A percentile compares a stretch with the other conserved stretches of the same genome.
Conservation (phyloP, 2,329 filamentous ascomycete species). For the Colletotrichum sp. region DNA sequence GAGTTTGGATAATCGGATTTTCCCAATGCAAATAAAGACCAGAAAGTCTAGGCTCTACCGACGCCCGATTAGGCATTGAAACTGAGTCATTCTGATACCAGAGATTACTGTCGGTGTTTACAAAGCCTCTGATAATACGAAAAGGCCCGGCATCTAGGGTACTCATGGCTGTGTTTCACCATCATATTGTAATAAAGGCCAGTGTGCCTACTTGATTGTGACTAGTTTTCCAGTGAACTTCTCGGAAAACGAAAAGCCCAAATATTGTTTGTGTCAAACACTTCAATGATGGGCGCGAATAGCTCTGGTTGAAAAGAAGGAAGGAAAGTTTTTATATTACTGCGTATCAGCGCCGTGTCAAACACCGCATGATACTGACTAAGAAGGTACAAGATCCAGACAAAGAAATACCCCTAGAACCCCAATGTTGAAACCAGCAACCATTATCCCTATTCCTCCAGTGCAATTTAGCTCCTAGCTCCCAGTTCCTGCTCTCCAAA, state of each 20-base stretch:
- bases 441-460: background rate
- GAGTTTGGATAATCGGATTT: background rate
- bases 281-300: no score
- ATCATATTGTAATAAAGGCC: accelerated
- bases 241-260: no score
- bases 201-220: no score
- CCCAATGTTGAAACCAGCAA: constrained; percentile 10
- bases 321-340: background rate
- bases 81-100: background rate
- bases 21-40: background rate
- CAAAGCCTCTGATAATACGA: background rate
- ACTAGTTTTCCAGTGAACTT: no score
- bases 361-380: background rate
- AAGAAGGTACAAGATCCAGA: background rate
- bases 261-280: no score
- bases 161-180: background rate
- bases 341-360: background rate
- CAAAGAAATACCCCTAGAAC: background rate
- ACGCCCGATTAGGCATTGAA: background rate
- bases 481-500: background rate
- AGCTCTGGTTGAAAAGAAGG: no score
- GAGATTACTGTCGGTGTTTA: background rate
- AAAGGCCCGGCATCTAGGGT: background rate
- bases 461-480: background rate
- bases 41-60: background rate